Evolutionary conservation across 129 eudicot genomes (phyloP), one percentile per base, ranked within the genome.

Genomic region (Chrysanthemum lavandulifolium): DNA sequence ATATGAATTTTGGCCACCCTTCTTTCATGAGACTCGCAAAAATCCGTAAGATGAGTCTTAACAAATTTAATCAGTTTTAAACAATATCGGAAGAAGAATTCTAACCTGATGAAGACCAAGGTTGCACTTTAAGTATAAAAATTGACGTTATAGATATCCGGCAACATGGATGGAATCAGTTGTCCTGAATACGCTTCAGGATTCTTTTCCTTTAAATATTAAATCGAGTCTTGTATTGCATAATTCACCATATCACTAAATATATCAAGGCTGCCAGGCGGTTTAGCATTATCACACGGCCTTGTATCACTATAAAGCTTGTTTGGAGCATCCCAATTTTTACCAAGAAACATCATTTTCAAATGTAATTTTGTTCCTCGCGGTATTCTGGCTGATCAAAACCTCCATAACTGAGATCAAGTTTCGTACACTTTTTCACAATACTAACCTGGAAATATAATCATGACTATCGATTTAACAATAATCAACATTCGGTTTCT

Each of bases 71-170:
- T 23, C 27, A 23, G 27, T 23, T 23, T 23, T 23, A 23, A 23
- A 23, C 1, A 23, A 1, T 23, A 23, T 23, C 27, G 27, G 27
- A 1, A 52, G 27, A 23, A 23, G 10, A 53, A 5, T 36, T 31
- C 79, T 18, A 69, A 90, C 97, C 97, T 90, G 92, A 81, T 93
- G 98, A 33, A 90, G 95, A 77, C 98, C 98, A 73, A 89, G 98
- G 61, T 73, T 73, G 58, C 98, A 50, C 45, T 80, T 40, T 61
- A 72, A 13, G 89, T 2, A 72, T 93, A 90, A 55, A 82, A 93
- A 54, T 93, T 93, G 77, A 90, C 82, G 40, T 89, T 85, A 82
- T 96, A 90, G 59, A 93, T 77, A 72, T 86, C 81, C 5, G 98
- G 89, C 6, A 81, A 65, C 87, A 90, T 76, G 5, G 78, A 13